Conservation (phyloP, 176 grass and related monocot genomes). For the Aechmea fasciata region DNA sequence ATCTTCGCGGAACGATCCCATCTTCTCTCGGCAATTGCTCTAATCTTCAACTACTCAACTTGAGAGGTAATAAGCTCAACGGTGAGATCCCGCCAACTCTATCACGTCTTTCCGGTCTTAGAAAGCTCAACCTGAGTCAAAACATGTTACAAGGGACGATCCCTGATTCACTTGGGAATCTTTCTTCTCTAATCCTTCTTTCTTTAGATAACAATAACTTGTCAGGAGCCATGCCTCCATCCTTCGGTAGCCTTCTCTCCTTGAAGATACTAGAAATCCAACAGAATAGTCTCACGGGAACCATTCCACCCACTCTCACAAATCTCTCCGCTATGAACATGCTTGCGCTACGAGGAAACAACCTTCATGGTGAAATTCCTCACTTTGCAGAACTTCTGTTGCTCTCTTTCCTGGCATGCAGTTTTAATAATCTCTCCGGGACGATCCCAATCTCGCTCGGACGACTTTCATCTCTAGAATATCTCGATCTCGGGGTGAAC, state of each 20-base stretch:
- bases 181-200: not conserved
- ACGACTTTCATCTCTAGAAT: too few species aligned
- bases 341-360: too few species aligned
- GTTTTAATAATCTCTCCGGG: too few species aligned
- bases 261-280: not conserved
- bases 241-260: slow-evolving; percentile 21
- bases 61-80: slow-evolving; percentile 14
- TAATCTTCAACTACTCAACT: slow-evolving; percentile 3
- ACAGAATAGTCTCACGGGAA: not conserved
- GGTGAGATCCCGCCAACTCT: slow-evolving; percentile 7
- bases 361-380: too few species aligned
- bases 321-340: not conserved
- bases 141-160: slow-evolving; percentile 16
- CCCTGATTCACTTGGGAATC: not conserved
- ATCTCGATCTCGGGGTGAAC: too few species aligned
- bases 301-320: not conserved
- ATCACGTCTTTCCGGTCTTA: not conserved
- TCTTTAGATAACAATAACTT: not conserved
- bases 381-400: too few species aligned
- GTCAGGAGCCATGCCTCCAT: slow-evolving; percentile 25
- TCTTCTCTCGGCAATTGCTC: slow-evolving; percentile 9
- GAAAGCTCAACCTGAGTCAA: not conserved
- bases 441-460: too few species aligned
- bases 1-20: not conserved
- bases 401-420: too few species aligned